A percentile compares a stretch with the other conserved stretches of the same genome.
Evolutionary conservation across 495 filamentous ascomycete genomes (phyloP).

Genomic region (Talaromyces ruber): DNA sequence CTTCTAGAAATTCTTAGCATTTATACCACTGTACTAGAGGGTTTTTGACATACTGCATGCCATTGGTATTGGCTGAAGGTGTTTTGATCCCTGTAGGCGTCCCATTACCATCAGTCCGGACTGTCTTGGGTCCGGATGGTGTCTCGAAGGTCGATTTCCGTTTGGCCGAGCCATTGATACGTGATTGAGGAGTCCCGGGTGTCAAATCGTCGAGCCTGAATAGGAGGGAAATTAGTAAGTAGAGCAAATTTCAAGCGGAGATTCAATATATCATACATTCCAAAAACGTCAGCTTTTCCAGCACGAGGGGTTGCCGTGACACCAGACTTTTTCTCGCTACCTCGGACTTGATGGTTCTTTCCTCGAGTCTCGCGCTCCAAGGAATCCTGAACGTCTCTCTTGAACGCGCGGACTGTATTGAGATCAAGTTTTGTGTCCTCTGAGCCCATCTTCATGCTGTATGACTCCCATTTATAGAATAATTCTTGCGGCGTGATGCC

Average conservation of each 20-base stretch:
- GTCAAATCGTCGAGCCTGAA: slow-evolving; percentile 69
- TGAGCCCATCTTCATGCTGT: slow-evolving; percentile 81
- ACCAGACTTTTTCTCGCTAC: slow-evolving; percentile 50
- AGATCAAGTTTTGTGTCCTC: slow-evolving; percentile 65
- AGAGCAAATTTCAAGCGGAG: neutral
- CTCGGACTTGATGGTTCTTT: slow-evolving; percentile 46
- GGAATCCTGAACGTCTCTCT: slow-evolving; percentile 75
- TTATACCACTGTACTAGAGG: neutral
- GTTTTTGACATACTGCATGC: slow-evolving; percentile 21
- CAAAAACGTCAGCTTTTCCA: slow-evolving; percentile 65
- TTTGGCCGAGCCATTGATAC: slow-evolving; percentile 50
- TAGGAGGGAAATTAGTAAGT: neutral
- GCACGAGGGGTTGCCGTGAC: slow-evolving; percentile 56
- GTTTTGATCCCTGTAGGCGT: slow-evolving; percentile 24
- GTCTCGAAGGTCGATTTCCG: slow-evolving; percentile 54
- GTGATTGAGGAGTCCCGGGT: slow-evolving; percentile 56
- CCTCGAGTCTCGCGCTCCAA: slow-evolving; percentile 63
- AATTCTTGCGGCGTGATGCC: slow-evolving; percentile 69
- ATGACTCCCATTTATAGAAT: slow-evolving; percentile 97
- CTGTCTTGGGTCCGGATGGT: slow-evolving; percentile 43
- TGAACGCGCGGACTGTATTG: slow-evolving; percentile 63
- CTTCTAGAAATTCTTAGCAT: slow-evolving; percentile 27
- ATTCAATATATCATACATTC: slow-evolving; percentile 53
- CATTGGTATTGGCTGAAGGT: slow-evolving; percentile 13
- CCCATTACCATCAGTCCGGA: slow-evolving; percentile 28